Conservation (phyloP, 2,329 filamentous ascomycete species). For the Trichoderma sp. region DNA sequence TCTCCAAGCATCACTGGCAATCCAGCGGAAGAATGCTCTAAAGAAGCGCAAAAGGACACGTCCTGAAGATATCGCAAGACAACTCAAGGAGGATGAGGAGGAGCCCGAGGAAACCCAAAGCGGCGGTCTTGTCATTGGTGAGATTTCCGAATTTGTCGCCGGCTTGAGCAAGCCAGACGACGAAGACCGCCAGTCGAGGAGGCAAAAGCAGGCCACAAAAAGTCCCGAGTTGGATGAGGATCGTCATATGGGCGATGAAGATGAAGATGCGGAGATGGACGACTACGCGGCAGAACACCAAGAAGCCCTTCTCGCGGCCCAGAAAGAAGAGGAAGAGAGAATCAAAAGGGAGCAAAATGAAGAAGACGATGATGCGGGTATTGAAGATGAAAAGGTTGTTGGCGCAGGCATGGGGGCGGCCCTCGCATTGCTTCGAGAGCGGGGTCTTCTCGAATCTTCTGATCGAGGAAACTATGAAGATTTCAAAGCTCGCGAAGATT, state of each 20-base stretch:
- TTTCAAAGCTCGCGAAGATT: slow-evolving; percentile 69
- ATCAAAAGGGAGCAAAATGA: slow-evolving; percentile 34
- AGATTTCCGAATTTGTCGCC: slow-evolving; percentile 91
- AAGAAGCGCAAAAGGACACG: slow-evolving; percentile 88
- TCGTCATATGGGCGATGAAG: slow-evolving; percentile 44
- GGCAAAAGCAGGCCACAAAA: slow-evolving; percentile 34
- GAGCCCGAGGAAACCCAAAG: slow-evolving; percentile 37
- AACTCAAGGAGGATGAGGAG: slow-evolving; percentile 63
- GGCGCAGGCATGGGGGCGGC: slow-evolving; percentile 77
- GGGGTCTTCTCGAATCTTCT: slow-evolving; percentile 70
- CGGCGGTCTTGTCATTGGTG: slow-evolving; percentile 82
- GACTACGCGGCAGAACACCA: slow-evolving; percentile 35
- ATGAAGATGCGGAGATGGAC: slow-evolving; percentile 34
- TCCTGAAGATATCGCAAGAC: slow-evolving; percentile 81
- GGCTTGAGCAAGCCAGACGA: slow-evolving; percentile 69
- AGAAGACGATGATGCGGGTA: slow-evolving; percentile 56
- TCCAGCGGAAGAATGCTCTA: slow-evolving; percentile 77
- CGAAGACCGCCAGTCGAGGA: slow-evolving; percentile 53
- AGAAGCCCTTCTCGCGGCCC: neutral
- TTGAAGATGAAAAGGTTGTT: slow-evolving; percentile 82
- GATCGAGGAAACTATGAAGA: slow-evolving; percentile 63
- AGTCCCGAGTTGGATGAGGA: slow-evolving; percentile 39
- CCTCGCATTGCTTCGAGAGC: slow-evolving; percentile 77
- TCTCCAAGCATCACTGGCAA: slow-evolving; percentile 78
- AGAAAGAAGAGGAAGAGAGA: slow-evolving; percentile 35